Conservation (phyloP, 768 basidiomycete species). For the Leccinum disarticulatum region DNA sequence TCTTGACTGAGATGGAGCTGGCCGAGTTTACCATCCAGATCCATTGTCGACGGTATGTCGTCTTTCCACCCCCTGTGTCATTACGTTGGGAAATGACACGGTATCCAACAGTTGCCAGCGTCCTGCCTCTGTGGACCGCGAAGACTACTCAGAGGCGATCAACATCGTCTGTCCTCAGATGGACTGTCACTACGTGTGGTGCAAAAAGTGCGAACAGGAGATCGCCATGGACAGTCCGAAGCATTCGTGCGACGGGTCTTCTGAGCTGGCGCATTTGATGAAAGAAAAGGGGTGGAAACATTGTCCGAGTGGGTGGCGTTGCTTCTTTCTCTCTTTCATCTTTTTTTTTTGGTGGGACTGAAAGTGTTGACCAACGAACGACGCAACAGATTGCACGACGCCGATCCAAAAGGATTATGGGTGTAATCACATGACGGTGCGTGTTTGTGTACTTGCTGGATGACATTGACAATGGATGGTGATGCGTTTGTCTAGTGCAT, state of each 20-base stretch:
- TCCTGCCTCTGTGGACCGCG: slow-evolving; percentile 49
- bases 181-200: slow-evolving; percentile 55
- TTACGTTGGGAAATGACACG: background rate
- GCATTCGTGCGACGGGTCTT: slow-evolving; percentile 60
- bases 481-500: slow-evolving; percentile 43
- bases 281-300: slow-evolving; percentile 57
- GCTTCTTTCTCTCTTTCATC: background rate
- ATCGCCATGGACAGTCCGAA: slow-evolving; percentile 35
- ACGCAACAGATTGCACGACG: slow-evolving; percentile 41
- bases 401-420: slow-evolving; percentile 52
- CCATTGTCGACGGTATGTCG: slow-evolving; percentile 49
- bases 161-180: slow-evolving; percentile 50
- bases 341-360: too few relatives aligned
- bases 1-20: slow-evolving; percentile 49
- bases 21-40: slow-evolving; percentile 41
- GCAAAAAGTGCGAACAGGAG: slow-evolving; percentile 55
- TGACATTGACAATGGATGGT: background rate
- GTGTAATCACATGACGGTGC: slow-evolving; percentile 60
- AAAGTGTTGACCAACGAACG: background rate
- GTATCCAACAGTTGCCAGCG: slow-evolving; percentile 44
- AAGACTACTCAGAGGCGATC: slow-evolving; percentile 40
- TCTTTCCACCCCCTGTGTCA: background rate
- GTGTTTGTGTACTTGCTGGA: background rate
- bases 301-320: slow-evolving; percentile 50
- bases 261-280: slow-evolving; percentile 55